These are phyloP conservation scores for Oleoguttula mirabilis DNA, from an alignment of 495 filamentous ascomycete genomes.

Conservation along the genomic window DNA sequence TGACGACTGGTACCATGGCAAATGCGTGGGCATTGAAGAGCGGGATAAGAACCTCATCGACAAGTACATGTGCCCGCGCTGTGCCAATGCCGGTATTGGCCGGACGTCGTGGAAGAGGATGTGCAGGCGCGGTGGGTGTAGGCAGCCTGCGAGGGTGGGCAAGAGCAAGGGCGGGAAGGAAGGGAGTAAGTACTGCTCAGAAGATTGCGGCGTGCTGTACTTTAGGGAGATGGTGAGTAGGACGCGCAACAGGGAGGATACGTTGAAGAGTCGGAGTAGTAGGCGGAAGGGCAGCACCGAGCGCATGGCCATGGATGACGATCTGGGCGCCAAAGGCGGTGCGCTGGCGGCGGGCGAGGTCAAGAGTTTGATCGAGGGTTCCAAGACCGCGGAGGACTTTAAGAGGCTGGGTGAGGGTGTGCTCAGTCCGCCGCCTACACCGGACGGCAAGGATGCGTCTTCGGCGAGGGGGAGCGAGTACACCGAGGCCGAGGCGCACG, in stretches of 20 bases:
- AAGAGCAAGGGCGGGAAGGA: constrained; percentile 27
- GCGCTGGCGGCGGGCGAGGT: constrained; percentile 46
- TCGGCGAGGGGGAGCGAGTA: constrained; percentile 7
- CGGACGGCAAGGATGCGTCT: constrained; percentile 10
- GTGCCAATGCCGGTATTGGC: constrained; percentile 39
- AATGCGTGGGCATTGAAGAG: constrained; percentile 52
- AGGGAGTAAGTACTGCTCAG: constrained; percentile 56
- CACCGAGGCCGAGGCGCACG: constrained; percentile 19
- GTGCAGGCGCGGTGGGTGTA: constrained; percentile 49
- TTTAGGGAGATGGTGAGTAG: constrained; percentile 35
- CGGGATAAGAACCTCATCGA: constrained; percentile 54
- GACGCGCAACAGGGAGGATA: constrained; percentile 10
- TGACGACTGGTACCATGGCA: constrained; percentile 65
- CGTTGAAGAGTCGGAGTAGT: constrained; percentile 7
- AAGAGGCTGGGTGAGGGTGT: constrained; percentile 43
- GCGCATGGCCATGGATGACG: constrained; percentile 33
- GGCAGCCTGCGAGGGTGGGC: constrained; percentile 45
- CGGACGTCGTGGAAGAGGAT: constrained; percentile 58
- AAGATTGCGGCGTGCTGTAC: constrained; percentile 50
- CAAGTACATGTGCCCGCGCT: constrained; percentile 58
- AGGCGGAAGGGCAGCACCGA: constrained; percentile 19
- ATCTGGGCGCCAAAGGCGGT: constrained; percentile 45
- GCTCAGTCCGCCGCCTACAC: constrained; percentile 30
- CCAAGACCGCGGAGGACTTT: constrained; percentile 41
- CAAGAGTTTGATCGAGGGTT: constrained; percentile 39